Evolutionary conservation across 352 stramenopile species (phyloP), one percentile per base, ranked within the genome.

Genomic region (Phytophthora quininea): DNA sequence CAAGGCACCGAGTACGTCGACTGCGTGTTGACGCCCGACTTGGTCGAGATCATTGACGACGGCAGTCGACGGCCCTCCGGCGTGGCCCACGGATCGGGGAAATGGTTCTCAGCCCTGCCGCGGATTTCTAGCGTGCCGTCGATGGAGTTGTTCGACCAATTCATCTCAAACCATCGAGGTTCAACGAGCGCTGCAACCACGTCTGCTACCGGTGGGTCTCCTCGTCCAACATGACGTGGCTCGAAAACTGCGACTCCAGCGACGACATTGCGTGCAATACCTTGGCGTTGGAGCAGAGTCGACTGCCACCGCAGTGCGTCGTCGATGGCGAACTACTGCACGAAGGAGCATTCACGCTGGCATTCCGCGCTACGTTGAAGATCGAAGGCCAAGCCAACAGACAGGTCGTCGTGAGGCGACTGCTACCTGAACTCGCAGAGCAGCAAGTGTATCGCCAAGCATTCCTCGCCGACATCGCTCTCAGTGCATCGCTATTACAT

Each of bases 401-500:
- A 24, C 49, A 74, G 33, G 65, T 80, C 3, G 63, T 76, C 6
- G 65, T 80, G 27, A 62, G 73, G 35, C 57, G 50, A 14, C 60
- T 73, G 33, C 40, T 64, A 24, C 60, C 55, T 24, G 58, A 67
- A 29, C 62, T 77, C 1, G 43, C 54, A 48, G 58, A 74, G 59
- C 62, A 75, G 19, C 54, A 73, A 15, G 48, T 55, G 7, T 67
- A 69, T 53, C 65, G 65, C 9, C 64, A 69, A 29, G 73, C 69
- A 10, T 85, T 85, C 35, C 71, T 82, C 71, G 65, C 64, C 46
- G 64, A 78, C 29, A 61, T 85, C n/a, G 55, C 59, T 24, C 64
- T 76, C 33, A 71, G 60, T 55, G 53, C 62, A 15, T 51, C 54
- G n/a, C 48, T 80, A 0, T 42, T 72, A 12, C 77, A 85, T 19